Percentiles rank a stretch among this genome's conserved stretches.
Evolutionary conservation across 495 filamentous ascomycete species (phyloP).

Genomic region (Podospora australis): DNA sequence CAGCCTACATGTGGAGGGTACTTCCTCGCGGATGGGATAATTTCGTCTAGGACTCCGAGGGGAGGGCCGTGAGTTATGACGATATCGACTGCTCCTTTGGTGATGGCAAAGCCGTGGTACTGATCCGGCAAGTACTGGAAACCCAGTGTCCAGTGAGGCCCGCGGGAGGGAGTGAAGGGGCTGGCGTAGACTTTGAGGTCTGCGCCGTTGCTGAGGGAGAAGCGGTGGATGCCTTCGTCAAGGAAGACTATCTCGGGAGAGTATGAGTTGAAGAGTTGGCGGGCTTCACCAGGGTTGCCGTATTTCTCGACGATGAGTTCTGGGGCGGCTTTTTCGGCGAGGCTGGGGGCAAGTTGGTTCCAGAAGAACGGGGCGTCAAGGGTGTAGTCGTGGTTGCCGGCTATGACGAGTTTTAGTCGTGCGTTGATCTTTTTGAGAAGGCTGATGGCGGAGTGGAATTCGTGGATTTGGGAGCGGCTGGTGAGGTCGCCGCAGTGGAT

Average conservation of each 20-base stretch:
- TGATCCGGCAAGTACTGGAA: conserved; percentile 53
- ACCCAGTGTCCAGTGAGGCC: conserved; percentile 47
- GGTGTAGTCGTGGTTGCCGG: conserved; percentile 74
- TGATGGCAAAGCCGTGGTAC: conserved; percentile 46
- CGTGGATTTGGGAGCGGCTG: conserved; percentile 47
- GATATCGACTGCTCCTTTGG: conserved; percentile 48
- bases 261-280: conserved; percentile 31
- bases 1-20: conserved; percentile 58
- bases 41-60: conserved; percentile 48
- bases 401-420: conserved; percentile 69
- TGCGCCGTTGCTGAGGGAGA: conserved; percentile 53
- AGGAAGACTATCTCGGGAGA: conserved; percentile 50
- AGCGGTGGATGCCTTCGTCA: conserved; percentile 56
- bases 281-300: conserved; percentile 14
- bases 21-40: conserved; percentile 15
- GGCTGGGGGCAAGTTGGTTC: background rate
- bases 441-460: conserved; percentile 47
- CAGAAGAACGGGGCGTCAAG: conserved; percentile 46
- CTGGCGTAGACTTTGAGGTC: conserved; percentile 60
- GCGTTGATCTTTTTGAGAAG: conserved; percentile 54
- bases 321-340: background rate
- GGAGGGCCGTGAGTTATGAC: conserved; percentile 74
- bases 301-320: background rate
- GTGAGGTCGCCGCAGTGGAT: conserved; percentile 75
- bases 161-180: conserved; percentile 58